Percentiles rank a stretch among this genome's conserved stretches.
These are phyloP conservation scores for Myrmaecium sp. DNA, from an alignment of 2,329 filamentous ascomycete species.

Conservation along the genomic window DNA sequence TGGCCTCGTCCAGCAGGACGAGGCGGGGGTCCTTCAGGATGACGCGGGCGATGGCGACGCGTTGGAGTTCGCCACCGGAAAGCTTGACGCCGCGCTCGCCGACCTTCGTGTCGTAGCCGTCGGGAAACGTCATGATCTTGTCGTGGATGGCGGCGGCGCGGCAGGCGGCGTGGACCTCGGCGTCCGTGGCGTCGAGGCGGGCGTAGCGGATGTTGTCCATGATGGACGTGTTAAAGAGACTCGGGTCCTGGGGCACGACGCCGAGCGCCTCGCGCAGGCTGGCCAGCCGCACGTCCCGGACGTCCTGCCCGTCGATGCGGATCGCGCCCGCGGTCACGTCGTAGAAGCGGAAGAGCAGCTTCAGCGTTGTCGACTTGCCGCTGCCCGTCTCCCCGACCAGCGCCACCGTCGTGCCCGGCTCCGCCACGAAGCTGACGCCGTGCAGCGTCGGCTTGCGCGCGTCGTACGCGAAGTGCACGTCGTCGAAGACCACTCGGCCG, in stretches of 20 bases:
- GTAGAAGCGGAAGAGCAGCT: slow-evolving; percentile 38
- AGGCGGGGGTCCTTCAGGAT: slow-evolving; percentile 50
- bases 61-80: slow-evolving; percentile 73
- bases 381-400: slow-evolving; percentile 40
- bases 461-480: slow-evolving; percentile 31
- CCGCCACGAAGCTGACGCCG: slow-evolving; percentile 32
- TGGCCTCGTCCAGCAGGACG: slow-evolving; percentile 61
- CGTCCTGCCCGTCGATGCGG: slow-evolving; percentile 35
- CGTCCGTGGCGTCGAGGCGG: slow-evolving; percentile 34
- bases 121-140: slow-evolving; percentile 1
- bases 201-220: slow-evolving; percentile 23
- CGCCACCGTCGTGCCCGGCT: slow-evolving; percentile 35
- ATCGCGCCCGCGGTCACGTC: slow-evolving; percentile 33
- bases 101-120: slow-evolving; percentile 57
- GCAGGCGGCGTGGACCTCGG: slow-evolving; percentile 28
- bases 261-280: slow-evolving; percentile 34
- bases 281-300: slow-evolving; percentile 35
- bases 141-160: slow-evolving; percentile 12
- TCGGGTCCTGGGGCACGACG: slow-evolving; percentile 24
- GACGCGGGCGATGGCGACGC: slow-evolving; percentile 58
- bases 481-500: slow-evolving; percentile 31
- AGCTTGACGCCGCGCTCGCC: slow-evolving; percentile 65
- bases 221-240: slow-evolving; percentile 23
- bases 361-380: slow-evolving; percentile 40
- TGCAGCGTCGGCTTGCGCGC: slow-evolving; percentile 33